Conservation (phyloP, 1,284 basidiomycete genomes). For the Cryptococcus deneoformans region DNA sequence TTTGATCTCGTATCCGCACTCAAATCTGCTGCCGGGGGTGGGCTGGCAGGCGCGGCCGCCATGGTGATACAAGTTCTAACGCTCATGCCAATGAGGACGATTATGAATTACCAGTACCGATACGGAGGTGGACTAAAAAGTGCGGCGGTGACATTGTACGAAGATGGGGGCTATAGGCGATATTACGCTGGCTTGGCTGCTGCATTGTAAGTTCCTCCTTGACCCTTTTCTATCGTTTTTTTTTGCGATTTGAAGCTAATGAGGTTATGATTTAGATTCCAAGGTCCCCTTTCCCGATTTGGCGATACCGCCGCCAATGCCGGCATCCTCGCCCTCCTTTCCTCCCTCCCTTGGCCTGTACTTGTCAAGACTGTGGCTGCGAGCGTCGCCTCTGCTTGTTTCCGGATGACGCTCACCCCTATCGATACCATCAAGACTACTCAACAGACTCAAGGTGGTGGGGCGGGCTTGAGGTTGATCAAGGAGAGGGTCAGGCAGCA, state of each 20-base stretch:
- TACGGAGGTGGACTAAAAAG: constrained; percentile 71
- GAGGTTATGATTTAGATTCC: constrained; percentile 22
- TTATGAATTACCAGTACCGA: constrained; percentile 79
- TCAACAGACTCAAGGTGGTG: constrained; percentile 77
- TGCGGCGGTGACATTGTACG: constrained; percentile 65
- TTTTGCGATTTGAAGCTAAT: neutral
- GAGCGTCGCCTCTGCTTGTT: constrained; percentile 57
- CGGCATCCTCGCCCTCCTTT: constrained; percentile 41
- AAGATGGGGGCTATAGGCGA: constrained; percentile 71
- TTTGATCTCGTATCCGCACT: constrained; percentile 73
- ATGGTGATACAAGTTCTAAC: constrained; percentile 86
- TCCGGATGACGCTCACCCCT: constrained; percentile 80
- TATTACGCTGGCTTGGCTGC: constrained; percentile 80
- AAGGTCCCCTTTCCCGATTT: constrained; percentile 59
- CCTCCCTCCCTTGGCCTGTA: constrained; percentile 38
- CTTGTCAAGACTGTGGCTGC: constrained; percentile 47
- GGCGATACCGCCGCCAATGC: constrained; percentile 71
- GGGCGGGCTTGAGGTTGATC: constrained; percentile 61
- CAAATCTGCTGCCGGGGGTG: constrained; percentile 76
- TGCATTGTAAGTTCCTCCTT: constrained; percentile 63
- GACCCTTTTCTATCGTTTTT: neutral
- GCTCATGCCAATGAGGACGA: constrained; percentile 69
- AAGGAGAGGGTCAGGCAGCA: constrained; percentile 66
- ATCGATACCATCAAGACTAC: constrained; percentile 91
- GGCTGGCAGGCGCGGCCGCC: constrained; percentile 75